These are phyloP conservation scores for Sugiyamaella floridensis DNA, from an alignment of 805 yeast genomes.

Conservation along the genomic window DNA sequence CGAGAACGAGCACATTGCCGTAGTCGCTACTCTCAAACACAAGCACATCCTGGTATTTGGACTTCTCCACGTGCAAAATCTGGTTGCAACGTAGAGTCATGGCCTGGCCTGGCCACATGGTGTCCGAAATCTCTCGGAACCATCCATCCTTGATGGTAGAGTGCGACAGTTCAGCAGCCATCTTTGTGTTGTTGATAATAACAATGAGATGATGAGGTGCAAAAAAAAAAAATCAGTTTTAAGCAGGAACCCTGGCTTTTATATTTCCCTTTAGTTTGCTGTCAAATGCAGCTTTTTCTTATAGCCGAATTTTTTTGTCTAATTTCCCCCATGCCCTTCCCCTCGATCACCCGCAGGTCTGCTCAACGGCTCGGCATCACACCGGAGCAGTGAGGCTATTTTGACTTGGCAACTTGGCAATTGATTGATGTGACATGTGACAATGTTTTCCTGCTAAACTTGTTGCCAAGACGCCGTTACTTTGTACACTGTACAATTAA, in stretches of 20 bases:
- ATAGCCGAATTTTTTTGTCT: neutral
- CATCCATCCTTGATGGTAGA: conserved; percentile 51
- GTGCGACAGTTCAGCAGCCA: conserved; percentile 22
- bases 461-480: too few species aligned
- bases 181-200: neutral
- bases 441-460: too few species aligned
- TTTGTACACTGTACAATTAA: too few species aligned
- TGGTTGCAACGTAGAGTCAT: conserved; percentile 57
- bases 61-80: conserved; percentile 58
- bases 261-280: neutral
- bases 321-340: neutral
- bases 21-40: conserved; percentile 68
- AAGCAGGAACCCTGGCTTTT: neutral
- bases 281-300: neutral
- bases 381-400: too few species aligned
- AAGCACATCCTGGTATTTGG: conserved; percentile 71
- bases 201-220: too few species aligned
- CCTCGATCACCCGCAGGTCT: neutral
- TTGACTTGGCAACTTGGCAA: too few species aligned
- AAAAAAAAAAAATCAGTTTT: too few species aligned
- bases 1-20: conserved; percentile 84
- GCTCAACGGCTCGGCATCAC: too few species aligned
- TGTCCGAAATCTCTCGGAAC: conserved; percentile 72
- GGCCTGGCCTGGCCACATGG: conserved; percentile 82
- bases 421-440: too few species aligned